Conservation (phyloP, 225 moss, liverwort and hornwort species). For the Pseudoscleropodium purum region DNA sequence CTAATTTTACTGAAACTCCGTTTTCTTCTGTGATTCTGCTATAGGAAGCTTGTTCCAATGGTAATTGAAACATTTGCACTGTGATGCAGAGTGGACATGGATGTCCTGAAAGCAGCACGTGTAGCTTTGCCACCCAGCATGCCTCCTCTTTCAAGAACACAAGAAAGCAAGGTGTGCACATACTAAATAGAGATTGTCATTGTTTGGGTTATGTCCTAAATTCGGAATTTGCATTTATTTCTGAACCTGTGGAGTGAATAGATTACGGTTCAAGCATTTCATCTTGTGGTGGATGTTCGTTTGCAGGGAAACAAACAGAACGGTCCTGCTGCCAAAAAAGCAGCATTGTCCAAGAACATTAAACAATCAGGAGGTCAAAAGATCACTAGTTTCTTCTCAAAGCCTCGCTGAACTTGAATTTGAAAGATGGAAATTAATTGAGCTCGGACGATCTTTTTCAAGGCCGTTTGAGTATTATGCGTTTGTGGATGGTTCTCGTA, state of each 20-base stretch:
- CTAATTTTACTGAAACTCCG: not conserved
- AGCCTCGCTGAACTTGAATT: slow-evolving; percentile 20
- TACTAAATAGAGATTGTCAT: not conserved
- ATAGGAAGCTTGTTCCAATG: not conserved
- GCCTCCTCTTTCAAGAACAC: not conserved
- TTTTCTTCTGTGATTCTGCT: not conserved
- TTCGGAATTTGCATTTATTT: not conserved
- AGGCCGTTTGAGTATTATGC: not conserved
- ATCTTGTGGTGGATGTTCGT: not conserved
- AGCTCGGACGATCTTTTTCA: not conserved
- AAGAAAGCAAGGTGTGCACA: slow-evolving; percentile 26
- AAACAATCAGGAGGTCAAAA: slow-evolving; percentile 14
- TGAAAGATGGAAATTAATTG: not conserved
- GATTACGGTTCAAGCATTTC: not conserved
- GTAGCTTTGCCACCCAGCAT: not conserved
- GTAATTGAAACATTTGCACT: not conserved
- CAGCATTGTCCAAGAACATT: slow-evolving; percentile 12
- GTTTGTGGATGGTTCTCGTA: not conserved
- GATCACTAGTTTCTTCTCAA: slow-evolving; percentile 38
- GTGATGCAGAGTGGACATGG: slow-evolving; percentile 29
- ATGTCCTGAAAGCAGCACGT: slow-evolving; percentile 17
- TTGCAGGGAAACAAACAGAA: slow-evolving; percentile 21
- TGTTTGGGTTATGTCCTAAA: not conserved
- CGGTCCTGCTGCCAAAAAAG: slow-evolving; percentile 28
- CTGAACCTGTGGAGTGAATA: not conserved